Evolutionary conservation across 257 asterid species (phyloP), one percentile per base, ranked within the genome.

Genomic region (Thymus quinquecostatus): DNA sequence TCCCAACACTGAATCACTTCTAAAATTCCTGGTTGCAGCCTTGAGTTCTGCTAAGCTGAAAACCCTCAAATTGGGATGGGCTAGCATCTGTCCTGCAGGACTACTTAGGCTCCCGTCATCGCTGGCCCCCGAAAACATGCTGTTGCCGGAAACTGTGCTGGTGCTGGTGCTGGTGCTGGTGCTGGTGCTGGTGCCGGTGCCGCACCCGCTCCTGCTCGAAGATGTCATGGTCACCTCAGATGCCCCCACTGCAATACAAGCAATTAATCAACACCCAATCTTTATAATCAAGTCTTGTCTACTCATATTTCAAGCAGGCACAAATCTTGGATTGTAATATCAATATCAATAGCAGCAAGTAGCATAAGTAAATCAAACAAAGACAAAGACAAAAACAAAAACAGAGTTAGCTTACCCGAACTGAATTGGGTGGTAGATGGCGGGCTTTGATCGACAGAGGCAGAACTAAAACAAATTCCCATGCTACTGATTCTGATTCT

Each of bases 1-100:
- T 30, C 97, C 98, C 10, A 92, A 82, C 64, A 92, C 90, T 0
- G 91, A 84, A 73, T 90, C 96, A 36, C n/a, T 73, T 67, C 86
- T 85, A 80, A 92, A 92, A 71, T 86, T 87, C 59, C 87, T 82
- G 4, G 98, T 90, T 32, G 96, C 96, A 1, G 69, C 71, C 84
- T 21, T 87, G 38, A 92, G 96, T 36, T 87, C 98, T 1, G 80
- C 53, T 50, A 83, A 82, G 10, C 87, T 57, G 84, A 92, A 92
- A 45, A 80, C 63, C 82, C 88, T 83, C 67, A 89, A 70, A 81
- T 78, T 89, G 7, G 96, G 88, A 27, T 81, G 83, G 27, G 91
- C 74, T 33, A 89, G 67, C 82, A 87, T 84, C 69, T 83, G 86
- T 5, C 86, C 82, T 0, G 70, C 50, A 8, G 68, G 64, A 8